phyloP scores from a whole-genome alignment of 352 stramenopile genomes.

The Saprolegnia parasitica region DNA sequence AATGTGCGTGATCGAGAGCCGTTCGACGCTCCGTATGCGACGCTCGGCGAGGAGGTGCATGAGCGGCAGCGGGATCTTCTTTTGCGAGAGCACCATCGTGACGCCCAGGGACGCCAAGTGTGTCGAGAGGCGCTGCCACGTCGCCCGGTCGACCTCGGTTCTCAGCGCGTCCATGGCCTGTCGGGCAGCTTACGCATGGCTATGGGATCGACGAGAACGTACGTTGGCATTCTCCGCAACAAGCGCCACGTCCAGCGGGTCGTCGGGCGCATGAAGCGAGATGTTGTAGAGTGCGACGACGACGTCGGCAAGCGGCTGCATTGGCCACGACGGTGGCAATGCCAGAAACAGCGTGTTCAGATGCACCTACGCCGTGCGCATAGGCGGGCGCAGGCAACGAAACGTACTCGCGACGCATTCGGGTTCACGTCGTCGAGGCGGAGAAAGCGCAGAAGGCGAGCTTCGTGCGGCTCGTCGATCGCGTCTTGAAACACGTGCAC shows the following conservation, averaged over 20 bases:
- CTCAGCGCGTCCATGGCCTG: too few species aligned
- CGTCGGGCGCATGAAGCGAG: neutral
- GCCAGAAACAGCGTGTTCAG: too few species aligned
- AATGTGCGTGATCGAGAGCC: conserved; percentile 13
- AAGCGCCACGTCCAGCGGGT: neutral
- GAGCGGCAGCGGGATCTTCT: conserved; percentile 6
- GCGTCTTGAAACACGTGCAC: too few species aligned
- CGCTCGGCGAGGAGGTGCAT: neutral
- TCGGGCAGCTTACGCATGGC: too few species aligned
- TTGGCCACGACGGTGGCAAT: neutral
- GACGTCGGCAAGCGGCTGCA: neutral
- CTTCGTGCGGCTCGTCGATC: too few species aligned
- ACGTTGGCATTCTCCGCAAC: too few species aligned
- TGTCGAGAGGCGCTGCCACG: neutral
- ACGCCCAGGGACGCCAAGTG: neutral
- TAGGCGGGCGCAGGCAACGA: too few species aligned
- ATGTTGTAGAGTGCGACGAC: conserved; percentile 5
- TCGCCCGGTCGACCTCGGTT: neutral
- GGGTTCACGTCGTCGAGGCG: too few species aligned
- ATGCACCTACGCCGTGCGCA: too few species aligned
- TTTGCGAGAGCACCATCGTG: conserved; percentile 14
- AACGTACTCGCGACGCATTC: too few species aligned
- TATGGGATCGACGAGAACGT: too few species aligned
- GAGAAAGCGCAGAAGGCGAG: too few species aligned
- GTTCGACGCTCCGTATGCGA: conserved; percentile 5